Evolutionary conservation across 495 filamentous ascomycete species (phyloP), one percentile per base, ranked within the genome.

Genomic region (Sabuloglossum arenarium): DNA sequence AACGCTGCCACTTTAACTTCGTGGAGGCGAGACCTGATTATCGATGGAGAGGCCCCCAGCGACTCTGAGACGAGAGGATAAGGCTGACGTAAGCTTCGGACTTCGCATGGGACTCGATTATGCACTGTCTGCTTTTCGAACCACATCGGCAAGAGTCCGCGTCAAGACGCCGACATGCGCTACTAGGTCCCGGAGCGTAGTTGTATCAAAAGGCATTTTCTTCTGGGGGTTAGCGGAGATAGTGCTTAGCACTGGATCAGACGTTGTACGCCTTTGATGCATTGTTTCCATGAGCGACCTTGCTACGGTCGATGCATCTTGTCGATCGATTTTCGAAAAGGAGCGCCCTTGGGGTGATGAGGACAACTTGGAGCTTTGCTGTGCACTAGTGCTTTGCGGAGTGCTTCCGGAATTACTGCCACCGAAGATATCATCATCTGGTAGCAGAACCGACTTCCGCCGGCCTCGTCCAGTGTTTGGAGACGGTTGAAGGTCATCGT

Each of bases 161-260:
- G 77, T 84, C 24, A 94, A 75, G 12, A 80, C 80, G 30, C 81
- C 82, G 1, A 89, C 88, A 39, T 88, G 82, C 57, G 85, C 80
- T 19, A 96, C 88, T 50, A 96, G 73, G 65, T 90, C 85, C 58
- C 82, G 80, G 23, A 96, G 78, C 57, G 86, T 93, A 31, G 83
- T 86, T 10, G 88, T 94, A 64, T 94, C 88, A 61, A 96, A 96
- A 14, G 86, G 85, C 31, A 94, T 79, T 66, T 93, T 93, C 59
- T 83, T 82, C 45, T 78, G 68, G 11, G 79, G 67, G 19, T 74
- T 66, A 47, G 70, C 67, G 9, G 70, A 62, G 21, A 71, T 60
- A 19, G 72, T 64, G 31, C 66, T 53, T 39, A 73, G 58, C 46
- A 68, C 66, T 12, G 75, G 72, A 61, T 77, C 72, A 9, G 75